Conservation (phyloP, 2,329 filamentous ascomycete species). For the Bipolaris victoriae region DNA sequence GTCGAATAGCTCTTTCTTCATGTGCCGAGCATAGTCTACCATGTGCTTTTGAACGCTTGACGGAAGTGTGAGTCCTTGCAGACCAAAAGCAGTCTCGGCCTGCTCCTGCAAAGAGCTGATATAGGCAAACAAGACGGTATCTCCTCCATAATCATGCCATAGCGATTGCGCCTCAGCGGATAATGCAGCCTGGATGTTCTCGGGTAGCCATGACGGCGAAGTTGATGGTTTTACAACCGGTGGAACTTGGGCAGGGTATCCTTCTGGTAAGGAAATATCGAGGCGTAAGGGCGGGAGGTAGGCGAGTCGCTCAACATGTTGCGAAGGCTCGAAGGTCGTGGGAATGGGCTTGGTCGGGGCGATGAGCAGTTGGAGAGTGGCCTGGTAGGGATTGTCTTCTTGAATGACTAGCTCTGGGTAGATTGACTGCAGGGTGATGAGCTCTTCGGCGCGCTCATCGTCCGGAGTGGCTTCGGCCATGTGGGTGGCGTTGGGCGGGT, state of each 20-base stretch:
- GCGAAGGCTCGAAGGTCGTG: conserved; percentile 32
- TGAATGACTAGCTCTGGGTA: conserved; percentile 65
- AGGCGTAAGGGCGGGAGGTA: conserved; percentile 64
- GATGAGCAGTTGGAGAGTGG: conserved; percentile 62
- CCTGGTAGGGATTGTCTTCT: conserved; percentile 50
- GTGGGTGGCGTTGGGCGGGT: not conserved
- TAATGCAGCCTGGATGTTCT: conserved; percentile 53
- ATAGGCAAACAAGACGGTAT: conserved; percentile 64
- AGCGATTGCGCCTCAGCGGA: conserved; percentile 55
- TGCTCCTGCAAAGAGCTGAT: conserved; percentile 66
- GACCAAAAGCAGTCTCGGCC: conserved; percentile 61
- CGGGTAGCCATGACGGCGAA: conserved; percentile 60
- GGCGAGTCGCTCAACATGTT: conserved; percentile 55
- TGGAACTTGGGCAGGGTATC: conserved; percentile 61
- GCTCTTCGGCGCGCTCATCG: conserved; percentile 66
- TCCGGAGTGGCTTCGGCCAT: conserved; percentile 44
- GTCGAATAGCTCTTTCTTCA: conserved; percentile 77
- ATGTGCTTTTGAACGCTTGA: conserved; percentile 68
- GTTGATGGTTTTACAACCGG: conserved; percentile 59
- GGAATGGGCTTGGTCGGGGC: conserved; percentile 60
- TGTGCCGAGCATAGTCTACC: conserved; percentile 77
- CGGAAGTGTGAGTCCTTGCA: conserved; percentile 57
- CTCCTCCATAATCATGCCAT: conserved; percentile 66
- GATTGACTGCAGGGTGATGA: conserved; percentile 65
- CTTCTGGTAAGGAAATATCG: conserved; percentile 59